Evolutionary conservation across 805 yeast species (phyloP), one percentile per base, ranked within the genome.

Genomic region (Ogataea neopini): DNA sequence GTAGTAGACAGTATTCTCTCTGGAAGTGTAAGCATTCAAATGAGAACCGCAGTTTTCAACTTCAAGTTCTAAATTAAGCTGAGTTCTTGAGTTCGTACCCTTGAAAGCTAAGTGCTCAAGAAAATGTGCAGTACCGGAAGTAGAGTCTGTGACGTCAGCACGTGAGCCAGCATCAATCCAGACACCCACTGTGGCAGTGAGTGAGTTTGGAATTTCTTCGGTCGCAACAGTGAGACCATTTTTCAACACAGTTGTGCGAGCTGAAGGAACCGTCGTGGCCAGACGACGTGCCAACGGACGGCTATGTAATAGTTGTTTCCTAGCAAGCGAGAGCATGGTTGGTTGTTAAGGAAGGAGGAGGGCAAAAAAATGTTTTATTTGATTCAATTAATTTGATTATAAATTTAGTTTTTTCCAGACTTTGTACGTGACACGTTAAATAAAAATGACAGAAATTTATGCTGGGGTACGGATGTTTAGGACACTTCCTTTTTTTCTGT

Each of bases 131-230:
- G 98, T 91, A 40, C 99, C 99, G 44, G 81, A 75, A 58, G 90
- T 90, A 62, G 77, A 77, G 60, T 87, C 81, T 39, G 75, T 74
- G 60, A 82, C 85, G 69, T 94, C 99, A 3, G 98, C 98, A 52
- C 99, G 77, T 3, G 97, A 91, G 2, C 99, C 99, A 34, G 99
- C 97, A 69, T 94, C 97, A 52, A 94, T 90, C 92, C 97, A 95
- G 46, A 94, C 92, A 2, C 98, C 99, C 11, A 94, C 97, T 1
- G 99, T 94, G 51, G 99, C 98, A 37, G 97, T 90, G 57, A 85
- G 77, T 6, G 95, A 84, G 52, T 86, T 84, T 9, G 98, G 98
- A 64, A 87, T 81, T 37, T 76, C 62, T 65, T 94, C 98, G 39
- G 95, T 79, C 45, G 98, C 99, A 33, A 92, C 96, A 0, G 97